Base-by-base conservation (phyloP, 164 flowering plant genomes). In the Houttuynia cordata region DNA sequence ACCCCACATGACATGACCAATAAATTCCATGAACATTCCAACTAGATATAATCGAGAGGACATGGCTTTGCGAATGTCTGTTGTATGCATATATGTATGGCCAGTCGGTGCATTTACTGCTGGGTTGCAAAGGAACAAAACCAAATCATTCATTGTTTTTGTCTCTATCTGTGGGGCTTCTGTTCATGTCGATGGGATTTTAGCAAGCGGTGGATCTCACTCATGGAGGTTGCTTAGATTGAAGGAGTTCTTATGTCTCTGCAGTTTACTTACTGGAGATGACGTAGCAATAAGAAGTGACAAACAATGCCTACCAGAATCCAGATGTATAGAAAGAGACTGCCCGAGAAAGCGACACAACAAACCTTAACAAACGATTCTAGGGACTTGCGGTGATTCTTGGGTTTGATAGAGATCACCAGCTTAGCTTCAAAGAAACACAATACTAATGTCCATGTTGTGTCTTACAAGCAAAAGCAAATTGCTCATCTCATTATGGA, bases 391-490 rank as follows among this genome's bases (percentile, higher is more conserved):
- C n/a, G 10, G 45, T 8, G 54, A 19, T 34, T 19, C 24, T 60
- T 52, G 8, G 8, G 25, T 21, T 18, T 24, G 42, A 23, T 15
- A 23, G 23, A 12, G 53, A 47, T 47, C 45, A 24, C 19, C 60
- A 25, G 24, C 66, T 64, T 56, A 24, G 54, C 66, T 56, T 64
- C 24, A 34, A 64, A 64, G 60, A 24, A 56, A 56, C 51, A 47
- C 54, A 51, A 52, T 15, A 23, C 40, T 40, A 18, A 5, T 19
- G 21, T 41, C 5, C 12, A 54, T 30, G 57, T 57, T 51, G 58
- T 64, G 12, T 53, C 53, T 56, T 63, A 55, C 53, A 64, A 64
- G 67, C 56, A 58, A 64, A 57, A 23, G 30, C 47, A 50, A 42
- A 10, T 45, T 61, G 21, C 23, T n/a, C 42, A 14, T 40, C 24